Evolutionary conservation across 768 basidiomycete genomes (phyloP).

Genomic region (Psilocybe subaeruginosa): DNA sequence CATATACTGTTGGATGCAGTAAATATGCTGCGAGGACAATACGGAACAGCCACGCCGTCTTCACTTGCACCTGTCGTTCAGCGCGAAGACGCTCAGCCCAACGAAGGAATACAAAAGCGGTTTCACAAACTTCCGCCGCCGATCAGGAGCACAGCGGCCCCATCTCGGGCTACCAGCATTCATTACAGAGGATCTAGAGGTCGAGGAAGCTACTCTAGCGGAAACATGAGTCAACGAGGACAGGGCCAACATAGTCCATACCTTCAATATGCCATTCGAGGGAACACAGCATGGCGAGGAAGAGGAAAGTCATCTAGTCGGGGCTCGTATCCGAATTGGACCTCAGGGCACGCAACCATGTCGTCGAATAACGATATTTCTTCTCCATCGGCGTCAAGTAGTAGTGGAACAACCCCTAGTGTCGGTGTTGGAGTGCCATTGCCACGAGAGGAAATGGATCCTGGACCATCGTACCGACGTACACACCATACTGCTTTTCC

Average conservation of each 20-base stretch:
- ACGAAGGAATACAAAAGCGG: slow-evolving; percentile 14
- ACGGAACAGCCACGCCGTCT: slow-evolving; percentile 16
- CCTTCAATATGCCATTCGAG: slow-evolving; percentile 7
- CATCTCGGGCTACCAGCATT: background rate
- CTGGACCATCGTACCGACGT: background rate
- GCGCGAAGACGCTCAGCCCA: slow-evolving; percentile 21
- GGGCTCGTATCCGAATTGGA: background rate
- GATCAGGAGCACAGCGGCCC: background rate
- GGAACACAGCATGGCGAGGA: slow-evolving; percentile 11
- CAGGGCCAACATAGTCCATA: background rate
- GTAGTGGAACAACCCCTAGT: background rate
- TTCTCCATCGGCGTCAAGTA: background rate
- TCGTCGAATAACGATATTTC: background rate
- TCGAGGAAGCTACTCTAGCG: slow-evolving; percentile 6
- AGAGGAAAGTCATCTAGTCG: background rate
- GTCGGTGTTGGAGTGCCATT: background rate
- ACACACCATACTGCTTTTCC: background rate
- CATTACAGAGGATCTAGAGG: slow-evolving; percentile 10
- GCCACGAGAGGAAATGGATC: background rate
- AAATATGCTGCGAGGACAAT: slow-evolving; percentile 15
- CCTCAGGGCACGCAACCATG: background rate
- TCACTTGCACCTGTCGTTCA: slow-evolving; percentile 14
- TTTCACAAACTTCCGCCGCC: slow-evolving; percentile 12
- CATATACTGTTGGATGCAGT: background rate
- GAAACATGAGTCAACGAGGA: background rate